Evolutionary conservation across 768 basidiomycete genomes (phyloP), one percentile per base, ranked within the genome.

Genomic region (Hypholoma sublateritium): DNA sequence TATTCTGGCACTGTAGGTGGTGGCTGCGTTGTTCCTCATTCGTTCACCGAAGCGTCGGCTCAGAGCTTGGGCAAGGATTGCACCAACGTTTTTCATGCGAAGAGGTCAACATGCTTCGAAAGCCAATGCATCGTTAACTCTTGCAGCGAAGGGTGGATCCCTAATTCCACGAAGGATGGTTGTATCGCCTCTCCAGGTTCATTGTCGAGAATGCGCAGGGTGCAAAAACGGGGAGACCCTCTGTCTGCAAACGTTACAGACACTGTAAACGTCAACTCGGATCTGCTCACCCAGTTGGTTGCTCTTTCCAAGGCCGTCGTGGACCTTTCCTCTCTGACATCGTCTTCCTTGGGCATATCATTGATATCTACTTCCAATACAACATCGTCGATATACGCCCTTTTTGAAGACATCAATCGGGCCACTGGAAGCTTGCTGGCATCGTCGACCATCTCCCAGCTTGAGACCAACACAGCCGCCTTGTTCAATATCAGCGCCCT

Each of bases 11-110:
- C 39, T 14, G 44, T 45, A 78, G 77, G 77, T 52, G 77, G 77
- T 44, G 77, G 77, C n/a, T 79, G 77, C 49, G 58, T 72, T 22
- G 58, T 65, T 21, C 70, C 67, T 24, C 73, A 74, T 59, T 70
- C 72, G 17, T 77, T 74, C 49, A 47, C 49, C n/a, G 67, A 68
- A 24, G 43, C 48, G 0, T 46, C 63, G 3, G 35, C 58, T 42
- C 52, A 37, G 17, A 17, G 25, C 22, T 49, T 37, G 25, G 74
- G 71, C 22, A 53, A 58, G 24, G 71, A 74, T 53, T 76, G 74
- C 50, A 62, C 67, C 14, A 57, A 52, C 48, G 67, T 73, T 34
- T 58, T 67, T n/a, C 62, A 72, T 14, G 65, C 62, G 16, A 44
- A 66, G 32, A 54, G 51, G 34, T 63, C 66, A 12, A 57, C 56